Conservation (phyloP, 805 yeast species). For the Pichia nakasei region DNA sequence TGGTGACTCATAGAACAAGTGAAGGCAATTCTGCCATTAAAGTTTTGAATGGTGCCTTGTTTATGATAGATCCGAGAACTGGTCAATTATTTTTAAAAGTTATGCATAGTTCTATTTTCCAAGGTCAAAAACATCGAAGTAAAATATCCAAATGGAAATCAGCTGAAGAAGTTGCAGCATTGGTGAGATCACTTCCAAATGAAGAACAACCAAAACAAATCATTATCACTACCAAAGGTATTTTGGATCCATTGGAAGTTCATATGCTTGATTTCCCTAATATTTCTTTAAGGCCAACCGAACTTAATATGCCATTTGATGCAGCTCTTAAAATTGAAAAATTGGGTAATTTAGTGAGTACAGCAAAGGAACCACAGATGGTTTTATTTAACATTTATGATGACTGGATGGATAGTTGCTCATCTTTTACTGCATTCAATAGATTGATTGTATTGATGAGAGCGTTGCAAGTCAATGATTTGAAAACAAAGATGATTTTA, state of each 20-base stretch:
- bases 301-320: conserved; percentile 81
- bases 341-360: conserved; percentile 65
- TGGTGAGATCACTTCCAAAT: conserved; percentile 77
- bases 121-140: conserved; percentile 90
- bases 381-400: conserved; percentile 84
- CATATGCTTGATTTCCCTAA: conserved; percentile 97
- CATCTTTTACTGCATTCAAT: conserved; percentile 91
- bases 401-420: conserved; percentile 80
- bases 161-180: conserved; percentile 93
- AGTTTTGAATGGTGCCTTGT: conserved; percentile 88
- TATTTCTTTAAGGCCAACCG: conserved; percentile 81
- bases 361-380: conserved; percentile 91
- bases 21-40: conserved; percentile 91
- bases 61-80: conserved; percentile 80
- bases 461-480: conserved; percentile 70
- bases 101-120: conserved; percentile 92
- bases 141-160: conserved; percentile 97
- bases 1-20: conserved; percentile 79
- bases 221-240: conserved; percentile 82
- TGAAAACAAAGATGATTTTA: conserved; percentile 63
- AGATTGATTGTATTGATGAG: conserved; percentile 76
- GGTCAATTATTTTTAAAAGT: conserved; percentile 87
- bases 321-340: conserved; percentile 78
- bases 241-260: conserved; percentile 90
- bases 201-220: conserved; percentile 94